Conservation (phyloP, 148 eudicot species). For the Vaccinium corymbosum region DNA sequence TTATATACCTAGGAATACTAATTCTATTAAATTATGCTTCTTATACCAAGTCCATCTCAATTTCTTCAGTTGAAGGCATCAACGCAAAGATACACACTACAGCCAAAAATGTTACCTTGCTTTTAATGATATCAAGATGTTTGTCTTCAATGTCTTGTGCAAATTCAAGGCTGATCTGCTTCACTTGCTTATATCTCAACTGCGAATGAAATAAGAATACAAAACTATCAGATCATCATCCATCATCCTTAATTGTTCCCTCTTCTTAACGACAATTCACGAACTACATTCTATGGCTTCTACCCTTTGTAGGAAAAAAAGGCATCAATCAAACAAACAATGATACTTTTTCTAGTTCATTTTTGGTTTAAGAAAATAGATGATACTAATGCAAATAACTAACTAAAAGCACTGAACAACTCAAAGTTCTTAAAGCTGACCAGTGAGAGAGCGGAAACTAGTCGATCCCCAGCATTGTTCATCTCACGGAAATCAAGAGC, state of each 20-base stretch:
- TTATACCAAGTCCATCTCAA: neutral
- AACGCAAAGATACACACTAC: neutral
- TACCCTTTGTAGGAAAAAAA: neutral
- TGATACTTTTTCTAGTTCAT: neutral
- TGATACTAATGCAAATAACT: neutral
- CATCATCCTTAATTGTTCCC: neutral
- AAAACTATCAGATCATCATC: conserved; percentile 5
- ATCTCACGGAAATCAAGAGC: conserved; percentile 80
- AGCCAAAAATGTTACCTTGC: conserved; percentile 42
- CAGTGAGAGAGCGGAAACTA: conserved; percentile 81
- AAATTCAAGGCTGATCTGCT: conserved; percentile 82
- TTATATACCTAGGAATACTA: neutral
- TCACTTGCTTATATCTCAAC: conserved; percentile 73
- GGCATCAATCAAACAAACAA: neutral
- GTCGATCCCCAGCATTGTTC: conserved; percentile 67
- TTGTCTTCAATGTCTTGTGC: conserved; percentile 81
- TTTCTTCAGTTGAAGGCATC: neutral
- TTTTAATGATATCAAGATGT: conserved; percentile 61
- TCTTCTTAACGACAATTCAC: neutral
- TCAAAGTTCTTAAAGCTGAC: conserved; percentile 31
- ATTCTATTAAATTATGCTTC: neutral
- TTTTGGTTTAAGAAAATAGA: neutral
- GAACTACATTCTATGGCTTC: neutral
- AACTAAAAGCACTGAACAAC: neutral
- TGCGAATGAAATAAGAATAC: conserved; percentile 30